Percentiles rank a stretch among this genome's conserved stretches.
These are phyloP conservation scores for Fusarium compactum DNA, from an alignment of 2,329 filamentous ascomycete species.

Conservation along the genomic window DNA sequence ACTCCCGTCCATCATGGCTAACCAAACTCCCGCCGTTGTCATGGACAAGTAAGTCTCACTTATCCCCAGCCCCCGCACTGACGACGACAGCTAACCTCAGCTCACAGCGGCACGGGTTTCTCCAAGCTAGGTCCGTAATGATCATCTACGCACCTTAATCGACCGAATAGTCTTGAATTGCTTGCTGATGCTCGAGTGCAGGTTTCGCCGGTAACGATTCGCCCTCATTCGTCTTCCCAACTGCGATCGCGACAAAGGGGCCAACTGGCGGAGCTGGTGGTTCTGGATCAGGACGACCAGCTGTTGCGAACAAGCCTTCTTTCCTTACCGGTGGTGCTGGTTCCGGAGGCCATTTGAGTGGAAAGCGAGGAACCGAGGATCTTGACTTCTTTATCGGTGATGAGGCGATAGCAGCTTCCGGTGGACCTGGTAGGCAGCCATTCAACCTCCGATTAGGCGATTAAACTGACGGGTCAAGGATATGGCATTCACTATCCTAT, in stretches of 20 bases:
- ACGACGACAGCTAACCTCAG: conserved; percentile 51
- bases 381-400: conserved; percentile 99
- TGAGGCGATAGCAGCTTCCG: conserved; percentile 86
- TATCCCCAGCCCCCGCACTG: conserved; percentile 49
- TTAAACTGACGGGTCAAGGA: conserved; percentile 62
- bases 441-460: conserved; percentile 12
- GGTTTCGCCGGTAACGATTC: conserved; percentile 99
- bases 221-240: conserved; percentile 98
- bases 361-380: conserved; percentile 96
- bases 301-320: conserved; percentile 93
- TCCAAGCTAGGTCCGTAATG: conserved; percentile 89
- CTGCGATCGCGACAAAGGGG: conserved; percentile 95
- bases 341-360: conserved; percentile 82
- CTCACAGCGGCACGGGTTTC: conserved; percentile 92
- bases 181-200: conserved; percentile 56
- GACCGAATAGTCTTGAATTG: conserved; percentile 8
- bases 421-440: conserved; percentile 76
- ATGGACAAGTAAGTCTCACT: conserved; percentile 96
- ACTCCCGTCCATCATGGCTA: conserved; percentile 75
- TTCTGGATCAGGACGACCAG: conserved; percentile 87
- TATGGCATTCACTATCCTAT: conserved; percentile 99
- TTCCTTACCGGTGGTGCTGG: conserved; percentile 94
- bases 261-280: conserved; percentile 76
- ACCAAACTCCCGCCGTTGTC: conserved; percentile 99
- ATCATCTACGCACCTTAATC: conserved; percentile 20